Evolutionary conservation across 352 stramenopile species (phyloP).

Genomic region (Thraustotheca clavata): DNA sequence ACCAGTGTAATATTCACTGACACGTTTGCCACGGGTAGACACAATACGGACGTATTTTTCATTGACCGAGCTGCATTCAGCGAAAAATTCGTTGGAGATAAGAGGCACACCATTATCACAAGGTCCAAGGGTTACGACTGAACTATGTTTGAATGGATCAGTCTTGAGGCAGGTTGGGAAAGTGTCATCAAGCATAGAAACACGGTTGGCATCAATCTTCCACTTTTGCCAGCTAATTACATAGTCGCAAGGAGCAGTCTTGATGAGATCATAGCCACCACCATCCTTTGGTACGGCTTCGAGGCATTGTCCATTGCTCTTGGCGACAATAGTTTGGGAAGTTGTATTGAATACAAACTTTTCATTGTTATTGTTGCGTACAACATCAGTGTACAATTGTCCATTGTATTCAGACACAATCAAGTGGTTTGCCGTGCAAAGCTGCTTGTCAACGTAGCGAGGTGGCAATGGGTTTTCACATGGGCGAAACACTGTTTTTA

Average conservation of each 20-base stretch:
- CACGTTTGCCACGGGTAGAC: neutral
- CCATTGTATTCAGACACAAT: neutral
- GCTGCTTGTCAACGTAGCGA: neutral
- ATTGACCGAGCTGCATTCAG: neutral
- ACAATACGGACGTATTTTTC: neutral
- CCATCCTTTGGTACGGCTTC: neutral
- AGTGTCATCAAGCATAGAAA: constrained; percentile 29
- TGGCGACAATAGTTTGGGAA: neutral
- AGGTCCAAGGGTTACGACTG: neutral
- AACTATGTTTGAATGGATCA: neutral
- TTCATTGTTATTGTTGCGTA: neutral
- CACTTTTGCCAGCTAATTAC: constrained; percentile 55
- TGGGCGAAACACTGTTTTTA: neutral
- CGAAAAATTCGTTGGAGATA: neutral
- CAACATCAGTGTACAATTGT: neutral
- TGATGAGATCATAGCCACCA: neutral
- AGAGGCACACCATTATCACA: neutral
- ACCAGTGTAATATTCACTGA: neutral
- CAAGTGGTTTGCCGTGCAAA: neutral
- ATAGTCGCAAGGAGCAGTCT: constrained; percentile 33
- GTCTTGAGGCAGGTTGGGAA: neutral
- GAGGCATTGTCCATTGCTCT: neutral
- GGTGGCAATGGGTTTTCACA: neutral
- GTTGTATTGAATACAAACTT: neutral
- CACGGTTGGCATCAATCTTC: constrained; percentile 14